Evolutionary conservation across 495 filamentous ascomycete genomes (phyloP).

Genomic region (Chaetomium cochliodes): DNA sequence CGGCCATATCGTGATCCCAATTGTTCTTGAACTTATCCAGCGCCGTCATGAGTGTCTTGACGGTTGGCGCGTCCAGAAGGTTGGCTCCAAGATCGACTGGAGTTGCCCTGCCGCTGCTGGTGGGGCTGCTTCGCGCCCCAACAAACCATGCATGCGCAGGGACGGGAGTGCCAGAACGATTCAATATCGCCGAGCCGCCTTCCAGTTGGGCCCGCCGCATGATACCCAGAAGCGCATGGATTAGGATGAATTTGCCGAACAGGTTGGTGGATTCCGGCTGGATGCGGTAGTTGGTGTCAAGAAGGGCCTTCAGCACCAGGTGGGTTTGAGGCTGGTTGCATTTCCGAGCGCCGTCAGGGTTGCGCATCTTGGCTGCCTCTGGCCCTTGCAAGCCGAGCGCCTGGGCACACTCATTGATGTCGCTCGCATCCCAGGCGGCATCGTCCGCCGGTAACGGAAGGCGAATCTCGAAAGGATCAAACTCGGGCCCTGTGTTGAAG

Average conservation of each 20-base stretch:
- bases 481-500: constrained; percentile 59
- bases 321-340: constrained; percentile 59
- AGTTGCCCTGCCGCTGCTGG: constrained; percentile 51
- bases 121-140: constrained; percentile 33
- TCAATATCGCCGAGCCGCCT: constrained; percentile 34
- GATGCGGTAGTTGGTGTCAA: constrained; percentile 52
- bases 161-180: constrained; percentile 46
- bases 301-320: constrained; percentile 52
- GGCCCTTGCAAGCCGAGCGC: constrained; percentile 57
- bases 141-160: constrained; percentile 52
- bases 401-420: constrained; percentile 55
- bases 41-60: constrained; percentile 42
- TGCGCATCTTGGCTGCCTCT: constrained; percentile 44
- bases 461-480: constrained; percentile 56
- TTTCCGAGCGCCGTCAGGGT: constrained; percentile 57
- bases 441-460: constrained; percentile 65
- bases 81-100: constrained; percentile 45
- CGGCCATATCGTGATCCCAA: constrained; percentile 64
- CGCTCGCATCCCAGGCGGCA: constrained; percentile 62
- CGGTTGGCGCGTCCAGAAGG: constrained; percentile 33
- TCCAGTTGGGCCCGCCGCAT: constrained; percentile 44
- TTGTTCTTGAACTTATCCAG: constrained; percentile 64
- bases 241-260: constrained; percentile 67
- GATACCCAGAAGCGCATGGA: constrained; percentile 60
- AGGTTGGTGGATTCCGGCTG: constrained; percentile 59